Base-by-base conservation (phyloP, 257 asterid genomes). In the Oldenlandia corymbosa region DNA sequence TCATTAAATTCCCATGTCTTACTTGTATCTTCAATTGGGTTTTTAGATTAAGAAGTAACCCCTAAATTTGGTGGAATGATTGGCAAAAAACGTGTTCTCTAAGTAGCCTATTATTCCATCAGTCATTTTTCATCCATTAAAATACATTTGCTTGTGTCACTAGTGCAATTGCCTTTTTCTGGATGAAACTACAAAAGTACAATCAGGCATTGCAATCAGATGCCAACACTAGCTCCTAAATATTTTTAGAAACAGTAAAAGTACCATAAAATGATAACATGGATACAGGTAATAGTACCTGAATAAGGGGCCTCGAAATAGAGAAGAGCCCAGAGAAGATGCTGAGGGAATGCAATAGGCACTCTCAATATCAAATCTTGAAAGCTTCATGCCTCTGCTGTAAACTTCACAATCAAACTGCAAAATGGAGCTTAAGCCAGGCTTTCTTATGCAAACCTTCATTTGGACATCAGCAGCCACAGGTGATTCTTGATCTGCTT, bases 361-460 rank as follows among this genome's bases (percentile, higher is more conserved):
- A 20, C 65, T 78, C 58, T 77, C 83, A 72, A 92, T 77, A 52
- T 79, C 68, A 69, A 88, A 68, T 58, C 71, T 73, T 49, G 84
- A 74, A 37, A 67, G 70, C 26, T 54, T 64, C 32, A 61, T 75
- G 58, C 76, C 80, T 68, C 48, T 74, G 24, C 75, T 78, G 47
- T 76, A 78, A 55, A 85, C 95, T 53, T 75, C 74, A 65, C 97
- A 92, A 70, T 88, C 95, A 68, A 92, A 92, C 78, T 82, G 90
- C 86, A 87, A 74, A 79, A 92, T 76, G 56, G 90, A 88, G 78
- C 77, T 83, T 76, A 87, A 60, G 37, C 88, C 83, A 58, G 93
- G 93, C 81, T 86, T 92, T 71, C 84, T 92, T 62, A 92, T 64
- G 68, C 98, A 84, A 46, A 92, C 81, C 81, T 92, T 92, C 82